Evolutionary conservation across 2,329 filamentous ascomycete species (phyloP), one percentile per base, ranked within the genome.

Genomic region (Harringtonia lauricola): DNA sequence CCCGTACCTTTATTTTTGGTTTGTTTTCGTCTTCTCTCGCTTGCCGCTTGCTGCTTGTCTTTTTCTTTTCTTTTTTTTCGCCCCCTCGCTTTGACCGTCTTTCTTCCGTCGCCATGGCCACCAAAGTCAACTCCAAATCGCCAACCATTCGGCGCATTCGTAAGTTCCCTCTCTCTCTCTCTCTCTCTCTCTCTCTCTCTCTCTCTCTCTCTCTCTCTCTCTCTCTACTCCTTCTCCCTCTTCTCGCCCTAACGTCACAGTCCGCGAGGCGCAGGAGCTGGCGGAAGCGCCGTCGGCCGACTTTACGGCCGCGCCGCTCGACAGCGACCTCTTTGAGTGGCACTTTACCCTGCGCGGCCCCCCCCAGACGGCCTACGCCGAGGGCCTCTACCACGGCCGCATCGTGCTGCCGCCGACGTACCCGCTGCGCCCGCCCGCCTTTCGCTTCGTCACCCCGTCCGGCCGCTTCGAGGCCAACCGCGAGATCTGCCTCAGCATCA

Each of bases 291-390:
- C 90, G 5, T 92, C 86, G 3, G 71, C 85, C 43, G 87, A 95
- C 66, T 94, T 90, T 64, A 78, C 83, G 53, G 92, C 90, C 34
- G 72, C 81, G 4, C 92, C 92, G 0, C 77, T 90, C 49, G 90
- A 96, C 59, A 72, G 78, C 28, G 88, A 96, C 64, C 80, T 98
- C 43, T 95, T 95, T 65, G 89, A 96, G 65, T 98, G 92, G 92
- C 92, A 98, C 68, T 98, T 96, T 66, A 98, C 92, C 0, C 72
- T 98, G n/a, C 79, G 83, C 41, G 92, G 92, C 0, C 89, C 90
- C 0, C 90, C 90, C 0, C 70, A 76, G 28, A 89, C 87, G 0
- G 77, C 81, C 31, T 95, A 89, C 65, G 77, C 79, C 36, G 68
- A 72, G 28, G 92, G 92, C 39, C 76, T 95, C 56, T 98, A 96